Evolutionary conservation across 495 filamentous ascomycete species (phyloP).

Genomic region (Xylona heveae): DNA sequence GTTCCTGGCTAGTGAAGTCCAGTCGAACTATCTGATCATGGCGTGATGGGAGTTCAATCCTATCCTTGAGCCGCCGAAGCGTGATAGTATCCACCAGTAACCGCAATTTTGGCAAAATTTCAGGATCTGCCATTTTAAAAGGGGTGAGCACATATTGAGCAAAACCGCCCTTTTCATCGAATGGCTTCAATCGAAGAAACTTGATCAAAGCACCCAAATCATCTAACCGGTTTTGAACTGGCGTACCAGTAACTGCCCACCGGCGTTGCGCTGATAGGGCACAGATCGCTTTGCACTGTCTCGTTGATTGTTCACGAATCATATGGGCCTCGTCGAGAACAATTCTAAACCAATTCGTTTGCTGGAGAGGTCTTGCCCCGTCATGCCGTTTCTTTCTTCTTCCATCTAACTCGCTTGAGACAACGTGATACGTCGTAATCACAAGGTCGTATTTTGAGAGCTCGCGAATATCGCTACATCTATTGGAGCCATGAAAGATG

Average conservation of each 20-base stretch:
- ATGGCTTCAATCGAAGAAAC: slow-evolving; percentile 71
- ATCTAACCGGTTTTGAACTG: slow-evolving; percentile 79
- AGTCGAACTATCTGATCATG: slow-evolving; percentile 44
- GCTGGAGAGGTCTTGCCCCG: slow-evolving; percentile 41
- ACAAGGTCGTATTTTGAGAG: slow-evolving; percentile 62
- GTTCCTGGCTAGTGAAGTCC: slow-evolving; percentile 33
- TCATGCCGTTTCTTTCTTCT: slow-evolving; percentile 25
- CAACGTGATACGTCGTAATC: slow-evolving; percentile 76
- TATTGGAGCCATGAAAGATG: slow-evolving; percentile 65
- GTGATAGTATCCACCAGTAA: slow-evolving; percentile 88
- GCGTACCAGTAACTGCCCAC: slow-evolving; percentile 91
- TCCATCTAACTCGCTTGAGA: slow-evolving; percentile 54
- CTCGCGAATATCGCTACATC: slow-evolving; percentile 40
- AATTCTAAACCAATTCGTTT: slow-evolving; percentile 82
- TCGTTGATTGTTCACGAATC: slow-evolving; percentile 66
- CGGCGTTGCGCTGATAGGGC: slow-evolving; percentile 60
- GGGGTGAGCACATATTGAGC: slow-evolving; percentile 56
- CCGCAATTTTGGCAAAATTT: slow-evolving; percentile 64
- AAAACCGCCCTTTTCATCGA: slow-evolving; percentile 58
- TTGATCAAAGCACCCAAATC: slow-evolving; percentile 80
- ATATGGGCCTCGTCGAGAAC: slow-evolving; percentile 91
- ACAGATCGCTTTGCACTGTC: slow-evolving; percentile 67
- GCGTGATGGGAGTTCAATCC: slow-evolving; percentile 58
- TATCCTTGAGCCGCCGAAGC: slow-evolving; percentile 78
- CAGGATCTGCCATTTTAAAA: slow-evolving; percentile 63